phyloP scores from a whole-genome alignment of 352 stramenopile genomes.

The Phytophthora pinifolia region DNA sequence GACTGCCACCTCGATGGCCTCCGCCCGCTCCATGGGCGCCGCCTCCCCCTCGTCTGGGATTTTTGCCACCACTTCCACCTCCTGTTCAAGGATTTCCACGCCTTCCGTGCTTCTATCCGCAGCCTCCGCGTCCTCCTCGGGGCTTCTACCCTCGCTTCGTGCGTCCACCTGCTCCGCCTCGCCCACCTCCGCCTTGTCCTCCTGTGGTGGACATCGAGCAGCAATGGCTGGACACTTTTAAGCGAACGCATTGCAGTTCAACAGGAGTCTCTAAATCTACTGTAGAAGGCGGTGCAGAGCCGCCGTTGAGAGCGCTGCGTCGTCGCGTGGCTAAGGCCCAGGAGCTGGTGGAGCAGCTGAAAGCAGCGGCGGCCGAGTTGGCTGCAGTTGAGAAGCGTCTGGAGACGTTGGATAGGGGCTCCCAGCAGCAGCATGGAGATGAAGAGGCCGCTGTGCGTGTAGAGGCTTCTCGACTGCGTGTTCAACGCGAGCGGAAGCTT shows the following conservation, averaged over 20 bases:
- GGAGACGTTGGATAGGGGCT: background rate
- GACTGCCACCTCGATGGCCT: conserved; percentile 17
- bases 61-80: conserved; percentile 7
- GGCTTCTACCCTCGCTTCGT: conserved; percentile 21
- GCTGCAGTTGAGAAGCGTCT: conserved; percentile 26
- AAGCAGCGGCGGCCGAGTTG: conserved; percentile 20
- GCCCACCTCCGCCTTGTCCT: conserved; percentile 9
- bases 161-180: background rate
- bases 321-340: conserved; percentile 21
- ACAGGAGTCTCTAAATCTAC: background rate
- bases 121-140: conserved; percentile 7
- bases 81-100: conserved; percentile 2
- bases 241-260: conserved; percentile 19
- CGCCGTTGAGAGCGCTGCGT: conserved; percentile 27
- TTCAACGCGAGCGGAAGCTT: conserved; percentile 26
- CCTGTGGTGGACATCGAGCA: conserved; percentile 23
- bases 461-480: conserved; percentile 12
- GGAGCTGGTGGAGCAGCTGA: conserved; percentile 23
- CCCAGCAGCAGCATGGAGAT: background rate
- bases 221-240: conserved; percentile 32
- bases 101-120: conserved; percentile 1
- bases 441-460: background rate
- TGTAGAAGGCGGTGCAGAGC: conserved; percentile 5
- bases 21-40: conserved; percentile 8
- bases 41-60: conserved; percentile 12